Base-by-base conservation (phyloP, 2,329 filamentous ascomycete species). In the Onygenales sp. region DNA sequence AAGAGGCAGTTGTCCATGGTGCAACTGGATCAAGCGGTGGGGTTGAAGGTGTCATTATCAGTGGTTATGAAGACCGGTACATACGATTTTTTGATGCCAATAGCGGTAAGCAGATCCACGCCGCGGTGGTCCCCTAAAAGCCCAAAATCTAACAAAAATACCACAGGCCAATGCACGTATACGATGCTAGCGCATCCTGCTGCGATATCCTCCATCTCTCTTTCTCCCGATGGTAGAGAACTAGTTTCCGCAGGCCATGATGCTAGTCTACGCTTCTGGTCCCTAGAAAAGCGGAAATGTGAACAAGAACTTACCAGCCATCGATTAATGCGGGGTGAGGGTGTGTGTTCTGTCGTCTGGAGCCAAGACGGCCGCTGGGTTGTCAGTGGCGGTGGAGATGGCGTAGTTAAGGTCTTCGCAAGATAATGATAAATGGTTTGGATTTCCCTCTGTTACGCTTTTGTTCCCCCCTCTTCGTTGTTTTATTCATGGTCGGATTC, bases 71-170 rank as follows among this genome's bases (percentile, higher is more conserved):
- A 75, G 93, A 98, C 73, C 85, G 88, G 62, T 96, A 90, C 65
- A 90, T 98, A 62, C 81, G 92, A 60, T 95, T 98, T 78, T 98
- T 95, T 69, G 93, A 98, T 76, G 93, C 93, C 58, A 97, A 98
- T 67, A 95, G 89, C 73, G 93, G 93, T 97, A 86, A 72, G 88
- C 82, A 38, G 21, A 27, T 27, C 21, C 21, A 27, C 21, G 3
- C 21, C 21, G 21, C 21, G 5, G 21, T 42, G 32, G 43, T 57
- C 42, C 14, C 49, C n/a, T 45, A 31, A 6, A 32, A 31, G 48
- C 59, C 64, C 56, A 66, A 59, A 52, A 54, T 57, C 9, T 35
- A 48, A 17, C 10, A 51, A 10, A 54, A 41, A 10, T 17, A 6
- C 43, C 17, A 41, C 21, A 97, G 93, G 93, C 54, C 93, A 98